phyloP scores from a whole-genome alignment of 495 filamentous ascomycete species.

The Evernia prunastri region DNA sequence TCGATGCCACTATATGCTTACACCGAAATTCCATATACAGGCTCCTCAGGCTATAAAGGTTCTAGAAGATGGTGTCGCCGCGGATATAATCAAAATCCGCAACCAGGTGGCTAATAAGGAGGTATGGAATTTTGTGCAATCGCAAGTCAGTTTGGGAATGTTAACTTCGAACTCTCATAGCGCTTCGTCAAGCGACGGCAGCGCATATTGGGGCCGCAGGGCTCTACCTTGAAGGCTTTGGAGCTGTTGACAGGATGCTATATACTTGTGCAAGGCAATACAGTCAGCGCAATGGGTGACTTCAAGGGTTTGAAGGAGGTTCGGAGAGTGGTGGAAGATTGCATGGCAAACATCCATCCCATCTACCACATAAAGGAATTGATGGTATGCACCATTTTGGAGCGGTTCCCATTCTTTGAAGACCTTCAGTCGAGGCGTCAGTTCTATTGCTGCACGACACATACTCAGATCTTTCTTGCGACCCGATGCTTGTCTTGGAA shows the following conservation, averaged over 20 bases:
- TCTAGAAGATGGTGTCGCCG: constrained; percentile 80
- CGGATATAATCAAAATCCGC: constrained; percentile 91
- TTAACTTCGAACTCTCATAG: not conserved
- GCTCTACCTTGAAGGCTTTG: constrained; percentile 83
- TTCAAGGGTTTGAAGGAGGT: constrained; percentile 93
- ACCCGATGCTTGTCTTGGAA: not conserved
- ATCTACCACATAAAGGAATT: constrained; percentile 97
- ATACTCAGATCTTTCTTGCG: no score
- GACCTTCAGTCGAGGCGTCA: not conserved
- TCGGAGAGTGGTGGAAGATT: constrained; percentile 83
- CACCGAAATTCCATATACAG: not conserved
- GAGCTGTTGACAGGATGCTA: constrained; percentile 93
- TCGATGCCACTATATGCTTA: not conserved
- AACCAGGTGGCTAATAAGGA: constrained; percentile 91
- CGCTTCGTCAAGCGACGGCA: constrained; percentile 95
- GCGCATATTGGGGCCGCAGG: constrained; percentile 78
- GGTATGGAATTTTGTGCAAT: not conserved
- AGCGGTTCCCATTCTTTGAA: not conserved
- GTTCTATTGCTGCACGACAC: not conserved
- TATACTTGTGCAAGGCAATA: constrained; percentile 96
- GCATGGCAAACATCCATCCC: constrained; percentile 92
- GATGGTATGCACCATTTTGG: constrained; percentile 45
- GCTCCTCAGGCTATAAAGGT: constrained; percentile 85
- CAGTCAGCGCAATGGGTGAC: constrained; percentile 81
- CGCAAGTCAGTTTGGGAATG: no score